A percentile compares a stretch with the other conserved stretches of the same genome.
Evolutionary conservation across 306 rosid genomes (phyloP).

Genomic region (Vigna reflexopilosa): DNA sequence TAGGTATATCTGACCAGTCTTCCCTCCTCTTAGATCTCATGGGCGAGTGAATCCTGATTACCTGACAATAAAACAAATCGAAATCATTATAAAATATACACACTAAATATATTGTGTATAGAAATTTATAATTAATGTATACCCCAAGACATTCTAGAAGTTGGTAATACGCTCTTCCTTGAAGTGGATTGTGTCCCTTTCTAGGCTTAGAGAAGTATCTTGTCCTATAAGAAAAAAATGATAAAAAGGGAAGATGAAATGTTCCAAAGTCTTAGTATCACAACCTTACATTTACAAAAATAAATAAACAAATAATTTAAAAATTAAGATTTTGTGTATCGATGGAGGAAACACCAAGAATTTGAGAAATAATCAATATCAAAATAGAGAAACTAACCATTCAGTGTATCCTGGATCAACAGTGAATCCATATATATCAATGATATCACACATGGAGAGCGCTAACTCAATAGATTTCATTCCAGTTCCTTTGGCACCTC

Average conservation of each 20-base stretch:
- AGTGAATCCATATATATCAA: slow-evolving; percentile 95
- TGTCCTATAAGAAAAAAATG: slow-evolving; percentile 67
- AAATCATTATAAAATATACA: slow-evolving; percentile 23
- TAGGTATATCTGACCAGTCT: slow-evolving; percentile 94
- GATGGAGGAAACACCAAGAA: slow-evolving; percentile 20
- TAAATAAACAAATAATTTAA: not conserved
- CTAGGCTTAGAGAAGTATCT: slow-evolving; percentile 92
- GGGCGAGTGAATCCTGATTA: slow-evolving; percentile 94
- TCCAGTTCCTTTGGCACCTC: slow-evolving; percentile 99
- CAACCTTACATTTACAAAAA: slow-evolving; percentile 11
- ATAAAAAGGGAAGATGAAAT: slow-evolving; percentile 26
- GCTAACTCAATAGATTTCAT: slow-evolving; percentile 98
- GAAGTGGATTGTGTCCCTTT: slow-evolving; percentile 99
- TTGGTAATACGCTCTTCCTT: slow-evolving; percentile 98
- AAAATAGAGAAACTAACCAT: slow-evolving; percentile 66
- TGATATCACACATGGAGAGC: slow-evolving; percentile 95
- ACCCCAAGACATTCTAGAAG: slow-evolving; percentile 99
- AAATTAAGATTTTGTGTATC: slow-evolving; percentile 28
- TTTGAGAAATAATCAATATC: slow-evolving; percentile 18
- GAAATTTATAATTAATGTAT: slow-evolving; percentile 43
- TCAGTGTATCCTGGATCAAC: slow-evolving; percentile 99
- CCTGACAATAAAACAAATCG: slow-evolving; percentile 59
- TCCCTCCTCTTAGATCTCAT: slow-evolving; percentile 88
- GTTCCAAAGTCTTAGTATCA: slow-evolving; percentile 5
- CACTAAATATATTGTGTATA: not conserved